These are phyloP conservation scores for Panicum hallii DNA, from an alignment of 202 grass and related monocot genomes.

Conservation along the genomic window DNA sequence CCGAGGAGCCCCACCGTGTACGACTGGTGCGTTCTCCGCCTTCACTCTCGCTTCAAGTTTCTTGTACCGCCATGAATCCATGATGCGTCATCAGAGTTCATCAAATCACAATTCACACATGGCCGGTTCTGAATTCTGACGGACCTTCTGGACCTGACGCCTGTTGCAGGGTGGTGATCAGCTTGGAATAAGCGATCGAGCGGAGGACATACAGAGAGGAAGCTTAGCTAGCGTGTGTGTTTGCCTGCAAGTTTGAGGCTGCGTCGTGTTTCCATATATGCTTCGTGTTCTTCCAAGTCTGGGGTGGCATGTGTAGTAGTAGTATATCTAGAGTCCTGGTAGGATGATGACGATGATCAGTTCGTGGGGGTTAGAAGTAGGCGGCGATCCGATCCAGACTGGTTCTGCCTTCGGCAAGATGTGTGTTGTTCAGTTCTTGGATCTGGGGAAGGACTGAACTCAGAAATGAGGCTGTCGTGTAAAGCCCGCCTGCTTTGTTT, in stretches of 20 bases:
- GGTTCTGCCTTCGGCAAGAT: neutral
- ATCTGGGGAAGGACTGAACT: constrained; percentile 12
- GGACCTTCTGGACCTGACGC: too few species aligned
- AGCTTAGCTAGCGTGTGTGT: neutral
- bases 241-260: neutral
- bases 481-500: constrained; percentile 15
- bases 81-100: neutral
- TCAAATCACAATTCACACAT: neutral
- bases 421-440: neutral
- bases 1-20: constrained; percentile 89
- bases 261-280: neutral
- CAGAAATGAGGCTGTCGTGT: constrained; percentile 7
- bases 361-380: constrained; percentile 6
- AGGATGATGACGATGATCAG: constrained; percentile 7
- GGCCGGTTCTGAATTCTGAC: neutral
- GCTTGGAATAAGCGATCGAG: constrained; percentile 40
- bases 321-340: neutral
- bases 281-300: neutral
- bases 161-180: constrained; percentile 74
- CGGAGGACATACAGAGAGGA: neutral
- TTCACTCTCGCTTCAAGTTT: neutral
- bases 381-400: neutral
- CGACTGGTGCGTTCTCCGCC: constrained; percentile 63
- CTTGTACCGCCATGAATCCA: neutral
- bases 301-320: neutral